phyloP scores from a whole-genome alignment of 148 eudicot genomes.

The Agrostemma githago region DNA sequence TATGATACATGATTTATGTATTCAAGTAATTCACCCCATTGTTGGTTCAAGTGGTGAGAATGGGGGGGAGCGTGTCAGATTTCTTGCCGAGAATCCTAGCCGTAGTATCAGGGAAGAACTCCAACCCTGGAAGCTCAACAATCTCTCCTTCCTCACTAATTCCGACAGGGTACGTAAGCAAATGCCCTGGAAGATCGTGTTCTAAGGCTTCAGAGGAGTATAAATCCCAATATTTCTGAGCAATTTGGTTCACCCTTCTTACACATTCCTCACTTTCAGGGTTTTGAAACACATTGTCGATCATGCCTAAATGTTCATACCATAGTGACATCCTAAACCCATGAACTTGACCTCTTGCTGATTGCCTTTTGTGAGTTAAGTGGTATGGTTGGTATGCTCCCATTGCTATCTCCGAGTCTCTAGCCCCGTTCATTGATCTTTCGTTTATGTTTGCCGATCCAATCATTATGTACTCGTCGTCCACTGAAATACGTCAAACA shows the following conservation, averaged over 20 bases:
- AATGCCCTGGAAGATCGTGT: conserved; percentile 40
- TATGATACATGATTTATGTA: too few relatives aligned
- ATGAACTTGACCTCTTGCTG: conserved; percentile 40
- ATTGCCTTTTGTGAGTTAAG: conserved; percentile 16
- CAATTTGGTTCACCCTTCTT: conserved; percentile 38
- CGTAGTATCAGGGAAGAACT: conserved; percentile 34
- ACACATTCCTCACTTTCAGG: conserved; percentile 41
- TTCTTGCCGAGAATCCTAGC: conserved; percentile 33
- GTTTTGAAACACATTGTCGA: conserved; percentile 25
- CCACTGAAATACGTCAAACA: conserved; percentile 28
- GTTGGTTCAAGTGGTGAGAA: conserved; percentile 38
- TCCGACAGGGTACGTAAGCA: conserved; percentile 36
- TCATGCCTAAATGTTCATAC: conserved; percentile 46
- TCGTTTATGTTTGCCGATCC: conserved; percentile 53
- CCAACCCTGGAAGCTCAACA: conserved; percentile 32
- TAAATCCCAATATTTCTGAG: conserved; percentile 36
- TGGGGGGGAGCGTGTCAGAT: conserved; percentile 39
- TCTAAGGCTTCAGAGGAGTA: conserved; percentile 30
- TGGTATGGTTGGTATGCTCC: conserved; percentile 55
- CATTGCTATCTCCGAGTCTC: conserved; percentile 60
- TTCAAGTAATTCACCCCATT: neutral
- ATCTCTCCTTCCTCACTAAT: conserved; percentile 31
- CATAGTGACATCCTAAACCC: conserved; percentile 50
- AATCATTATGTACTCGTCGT: conserved; percentile 49
- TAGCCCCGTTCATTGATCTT: conserved; percentile 48